A percentile compares a stretch with the other conserved stretches of the same genome.
phyloP scores from a whole-genome alignment of 2,329 filamentous ascomycete species.

The Podosphaera fusca region DNA sequence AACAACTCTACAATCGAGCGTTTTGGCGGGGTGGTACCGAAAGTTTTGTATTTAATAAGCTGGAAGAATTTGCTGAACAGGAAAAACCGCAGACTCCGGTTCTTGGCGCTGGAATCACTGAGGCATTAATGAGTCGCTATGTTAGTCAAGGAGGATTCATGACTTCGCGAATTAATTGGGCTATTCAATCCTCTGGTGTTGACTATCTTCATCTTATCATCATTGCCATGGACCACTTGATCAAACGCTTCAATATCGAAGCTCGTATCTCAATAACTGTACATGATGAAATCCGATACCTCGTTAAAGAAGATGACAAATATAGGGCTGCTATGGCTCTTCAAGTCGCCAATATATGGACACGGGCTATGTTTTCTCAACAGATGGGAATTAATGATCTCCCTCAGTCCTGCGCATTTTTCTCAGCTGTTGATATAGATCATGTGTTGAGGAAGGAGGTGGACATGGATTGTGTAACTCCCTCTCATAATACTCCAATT shows the following conservation, averaged over 20 bases:
- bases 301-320: slow-evolving; percentile 65
- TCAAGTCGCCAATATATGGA: slow-evolving; percentile 90
- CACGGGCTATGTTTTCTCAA: slow-evolving; percentile 87
- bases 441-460: slow-evolving; percentile 93
- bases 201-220: slow-evolving; percentile 93
- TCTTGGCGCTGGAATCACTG: slow-evolving; percentile 82
- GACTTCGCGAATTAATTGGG: slow-evolving; percentile 96
- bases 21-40: slow-evolving; percentile 97
- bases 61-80: slow-evolving; percentile 94
- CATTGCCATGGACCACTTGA: slow-evolving; percentile 82
- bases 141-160: slow-evolving; percentile 80
- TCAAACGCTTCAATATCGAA: slow-evolving; percentile 60
- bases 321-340: slow-evolving; percentile 82
- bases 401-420: slow-evolving; percentile 84
- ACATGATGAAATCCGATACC: slow-evolving; percentile 90
- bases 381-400: slow-evolving; percentile 92
- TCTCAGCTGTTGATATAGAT: slow-evolving; percentile 87
- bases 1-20: slow-evolving; percentile 42
- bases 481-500: slow-evolving; percentile 58
- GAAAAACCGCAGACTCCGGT: slow-evolving; percentile 78
- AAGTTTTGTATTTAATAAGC: slow-evolving; percentile 92
- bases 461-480: slow-evolving; percentile 90
- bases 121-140: slow-evolving; percentile 73
- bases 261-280: slow-evolving; percentile 82
- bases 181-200: slow-evolving; percentile 89